Conservation (phyloP, 2,329 filamentous ascomycete genomes). For the Colletotrichum theobromicola region DNA sequence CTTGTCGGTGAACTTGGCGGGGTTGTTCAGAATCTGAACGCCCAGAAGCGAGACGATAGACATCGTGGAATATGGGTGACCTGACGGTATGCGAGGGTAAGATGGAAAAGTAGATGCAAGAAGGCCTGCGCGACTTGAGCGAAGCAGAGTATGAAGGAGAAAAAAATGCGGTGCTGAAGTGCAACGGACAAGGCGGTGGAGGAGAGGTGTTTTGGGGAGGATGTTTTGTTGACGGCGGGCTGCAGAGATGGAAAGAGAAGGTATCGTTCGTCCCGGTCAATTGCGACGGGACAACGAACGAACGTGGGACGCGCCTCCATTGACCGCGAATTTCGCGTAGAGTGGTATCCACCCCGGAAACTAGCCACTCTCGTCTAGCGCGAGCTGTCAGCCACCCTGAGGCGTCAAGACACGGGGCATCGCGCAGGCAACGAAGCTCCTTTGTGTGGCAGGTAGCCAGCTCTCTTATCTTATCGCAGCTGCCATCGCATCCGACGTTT, state of each 20-base stretch:
- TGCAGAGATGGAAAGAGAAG: conserved; percentile 14
- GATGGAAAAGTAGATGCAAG: background rate
- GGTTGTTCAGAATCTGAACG: conserved; percentile 97
- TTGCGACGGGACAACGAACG: conserved; percentile 20
- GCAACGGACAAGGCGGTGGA: background rate
- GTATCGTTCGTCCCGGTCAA: background rate
- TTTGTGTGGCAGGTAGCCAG: background rate
- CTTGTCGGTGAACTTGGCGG: conserved; percentile 87
- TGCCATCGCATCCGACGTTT: background rate
- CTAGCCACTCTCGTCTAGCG: background rate
- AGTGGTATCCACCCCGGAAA: conserved; percentile 7
- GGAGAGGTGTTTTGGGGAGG: background rate
- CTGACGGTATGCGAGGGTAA: background rate
- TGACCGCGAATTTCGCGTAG: conserved; percentile 25
- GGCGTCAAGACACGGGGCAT: background rate
- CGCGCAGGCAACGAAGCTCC: background rate
- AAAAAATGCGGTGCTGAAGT: background rate
- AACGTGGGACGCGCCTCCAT: conserved; percentile 20
- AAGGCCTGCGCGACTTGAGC: background rate
- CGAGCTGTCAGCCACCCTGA: background rate
- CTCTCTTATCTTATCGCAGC: background rate
- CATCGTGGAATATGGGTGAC: conserved; percentile 57
- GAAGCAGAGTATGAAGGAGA: background rate
- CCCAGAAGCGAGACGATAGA: conserved; percentile 95
- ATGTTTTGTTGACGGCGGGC: background rate